Evolutionary conservation across 768 basidiomycete species (phyloP), one percentile per base, ranked within the genome.

Genomic region (Rhodosporidiobolus sp.): DNA sequence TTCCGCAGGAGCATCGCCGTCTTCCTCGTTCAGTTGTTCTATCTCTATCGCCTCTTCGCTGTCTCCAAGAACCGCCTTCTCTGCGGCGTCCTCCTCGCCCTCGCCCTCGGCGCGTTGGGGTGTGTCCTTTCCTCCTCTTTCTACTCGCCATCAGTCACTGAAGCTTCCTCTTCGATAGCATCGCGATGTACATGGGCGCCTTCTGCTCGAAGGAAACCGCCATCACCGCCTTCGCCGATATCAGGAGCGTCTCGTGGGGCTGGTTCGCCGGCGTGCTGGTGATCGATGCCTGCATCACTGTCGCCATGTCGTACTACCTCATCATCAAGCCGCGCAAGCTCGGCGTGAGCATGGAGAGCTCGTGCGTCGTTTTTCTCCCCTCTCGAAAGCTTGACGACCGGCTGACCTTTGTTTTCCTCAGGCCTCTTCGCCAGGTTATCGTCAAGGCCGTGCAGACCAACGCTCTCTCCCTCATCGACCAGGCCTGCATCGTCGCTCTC

Each of bases 371-470:
- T 46, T 7, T 4, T 17, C 43, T 32, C 59, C 48, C n/a, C n/a
- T n/a, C n/a, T n/a, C n/a, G n/a, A n/a, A 3, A 26, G 17, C 16
- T 28, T 19, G 7, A 20, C 5, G 19, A 30, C 30, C n/a, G 20
- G 17, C 24, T n/a, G 22, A 50, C 48, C 7, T 24, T 12, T 10
- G 32, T 16, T 24, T 7, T 3, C 24, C 16, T 6, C 48, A 62
- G 61, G 7, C 61, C 48, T 4, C 48, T 62, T 32, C 49, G 32
- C 49, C 26, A n/a, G 35, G 32, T 53, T 19, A 32, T 63, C 35
- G 12, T 63, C 16, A 63, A 53, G 20, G 62, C 62, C 1, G 50
- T 38, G 7, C 62, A 63, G 62, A 38, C 50, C 8, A 63, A 63
- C 62, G 34, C 35, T 2, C 50, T 63, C 16, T 38, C 50, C 16